Evolutionary conservation across 73 alveolate genomes (phyloP).

Genomic region (Paramecium pentaurelia): DNA sequence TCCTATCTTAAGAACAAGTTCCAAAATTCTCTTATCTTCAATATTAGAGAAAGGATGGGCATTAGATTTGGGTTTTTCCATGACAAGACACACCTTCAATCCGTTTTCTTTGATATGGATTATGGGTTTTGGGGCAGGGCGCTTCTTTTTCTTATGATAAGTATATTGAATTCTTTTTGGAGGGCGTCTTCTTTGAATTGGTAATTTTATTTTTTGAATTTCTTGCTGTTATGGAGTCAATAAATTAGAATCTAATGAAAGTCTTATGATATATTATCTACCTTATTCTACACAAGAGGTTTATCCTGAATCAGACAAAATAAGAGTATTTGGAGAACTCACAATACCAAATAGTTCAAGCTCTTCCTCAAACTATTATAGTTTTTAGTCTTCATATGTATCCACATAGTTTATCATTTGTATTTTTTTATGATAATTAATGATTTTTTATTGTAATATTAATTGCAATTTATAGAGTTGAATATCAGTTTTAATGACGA

Average conservation of each 20-base stretch:
- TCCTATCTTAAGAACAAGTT: constrained; percentile 12
- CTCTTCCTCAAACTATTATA: background rate
- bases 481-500: background rate
- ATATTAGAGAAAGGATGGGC: constrained; percentile 25
- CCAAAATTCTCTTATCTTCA: background rate
- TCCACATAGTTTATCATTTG: background rate
- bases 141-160: constrained; percentile 48
- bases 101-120: constrained; percentile 17
- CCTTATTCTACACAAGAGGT: background rate
- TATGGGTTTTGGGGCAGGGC: constrained; percentile 43
- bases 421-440: background rate
- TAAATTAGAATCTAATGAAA: background rate
- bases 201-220: background rate
- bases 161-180: constrained; percentile 12
- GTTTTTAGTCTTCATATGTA: background rate
- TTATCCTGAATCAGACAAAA: background rate
- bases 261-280: background rate
- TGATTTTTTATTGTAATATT: background rate
- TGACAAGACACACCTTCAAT: background rate
- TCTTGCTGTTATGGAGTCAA: background rate
- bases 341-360: background rate
- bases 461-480: background rate
- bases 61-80: constrained; percentile 28
- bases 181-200: constrained; percentile 44
- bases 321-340: background rate